These are phyloP conservation scores for Aspergillus transmontanensis DNA, from an alignment of 2,329 filamentous ascomycete genomes.

Conservation along the genomic window DNA sequence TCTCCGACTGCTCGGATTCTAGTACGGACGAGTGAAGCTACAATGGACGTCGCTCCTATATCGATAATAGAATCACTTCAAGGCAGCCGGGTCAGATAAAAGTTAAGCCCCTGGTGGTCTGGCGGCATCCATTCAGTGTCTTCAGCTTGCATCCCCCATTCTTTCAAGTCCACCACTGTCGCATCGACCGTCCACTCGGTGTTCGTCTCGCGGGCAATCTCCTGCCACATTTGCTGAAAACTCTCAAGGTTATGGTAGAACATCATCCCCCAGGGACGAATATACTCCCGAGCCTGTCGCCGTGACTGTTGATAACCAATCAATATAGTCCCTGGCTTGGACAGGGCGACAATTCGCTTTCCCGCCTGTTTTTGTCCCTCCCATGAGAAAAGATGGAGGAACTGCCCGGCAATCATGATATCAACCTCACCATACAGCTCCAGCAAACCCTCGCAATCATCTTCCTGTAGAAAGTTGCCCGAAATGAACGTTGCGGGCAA, in stretches of 20 bases:
- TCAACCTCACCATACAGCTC: background rate
- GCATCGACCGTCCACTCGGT: background rate
- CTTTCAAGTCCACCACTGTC: constrained; percentile 2
- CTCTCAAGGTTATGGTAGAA: background rate
- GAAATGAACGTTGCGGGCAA: background rate
- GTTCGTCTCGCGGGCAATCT: background rate
- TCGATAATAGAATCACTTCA: background rate
- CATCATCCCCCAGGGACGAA: background rate
- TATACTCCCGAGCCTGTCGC: background rate
- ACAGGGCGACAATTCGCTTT: constrained; percentile 3
- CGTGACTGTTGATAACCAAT: background rate
- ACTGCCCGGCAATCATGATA: constrained; percentile 10
- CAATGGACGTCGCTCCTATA: no score
- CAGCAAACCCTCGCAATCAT: background rate
- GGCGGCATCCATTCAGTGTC: constrained; percentile 11
- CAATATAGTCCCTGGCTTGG: background rate
- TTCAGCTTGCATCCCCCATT: constrained; percentile 11
- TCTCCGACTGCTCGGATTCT: no score
- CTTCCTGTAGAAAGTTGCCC: background rate
- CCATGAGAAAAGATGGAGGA: constrained; percentile 11
- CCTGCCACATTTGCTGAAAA: background rate
- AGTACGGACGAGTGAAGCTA: no score
- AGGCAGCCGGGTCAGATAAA: background rate
- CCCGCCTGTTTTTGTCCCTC: constrained; percentile 7
- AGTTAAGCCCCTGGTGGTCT: constrained; percentile 8